Conservation (phyloP, 1,284 basidiomycete species). For the Apiotrichum gracile region DNA sequence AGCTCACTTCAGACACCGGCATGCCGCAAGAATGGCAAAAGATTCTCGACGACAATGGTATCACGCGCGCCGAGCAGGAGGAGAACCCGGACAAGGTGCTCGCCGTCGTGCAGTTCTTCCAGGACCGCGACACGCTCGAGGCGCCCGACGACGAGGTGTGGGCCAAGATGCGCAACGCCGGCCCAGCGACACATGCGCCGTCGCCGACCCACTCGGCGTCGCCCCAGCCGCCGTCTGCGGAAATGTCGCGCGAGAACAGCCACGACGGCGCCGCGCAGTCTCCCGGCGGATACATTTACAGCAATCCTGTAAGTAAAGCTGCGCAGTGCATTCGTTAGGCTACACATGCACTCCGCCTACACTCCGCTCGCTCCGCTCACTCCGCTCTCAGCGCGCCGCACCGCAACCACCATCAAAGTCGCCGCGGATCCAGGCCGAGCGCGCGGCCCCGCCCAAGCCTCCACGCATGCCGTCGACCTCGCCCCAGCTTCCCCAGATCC, state of each 20-base stretch:
- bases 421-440: slow-evolving; percentile 12
- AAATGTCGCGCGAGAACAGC: slow-evolving; percentile 43
- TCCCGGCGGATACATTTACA: slow-evolving; percentile 1
- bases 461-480: slow-evolving; percentile 9
- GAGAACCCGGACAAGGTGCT: slow-evolving; percentile 95
- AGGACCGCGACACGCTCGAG: slow-evolving; percentile 31
- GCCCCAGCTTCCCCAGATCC: background rate
- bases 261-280: slow-evolving; percentile 16
- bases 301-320: slow-evolving; percentile 3
- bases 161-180: slow-evolving; percentile 61
- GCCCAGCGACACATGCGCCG: slow-evolving; percentile 18
- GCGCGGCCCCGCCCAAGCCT: slow-evolving; percentile 13
- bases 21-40: slow-evolving; percentile 99
- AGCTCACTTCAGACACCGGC: slow-evolving; percentile 59
- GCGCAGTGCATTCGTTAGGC: no score
- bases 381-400: slow-evolving; percentile 4
- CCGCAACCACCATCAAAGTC: slow-evolving; percentile 8
- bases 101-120: slow-evolving; percentile 94
- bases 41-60: slow-evolving; percentile 90
- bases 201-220: slow-evolving; percentile 14
- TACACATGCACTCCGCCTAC: background rate
- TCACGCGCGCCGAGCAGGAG: slow-evolving; percentile 90
- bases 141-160: slow-evolving; percentile 60
- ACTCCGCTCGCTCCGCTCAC: background rate
- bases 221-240: slow-evolving; percentile 19